Percentiles rank a stretch among this genome's conserved stretches.
phyloP scores from a whole-genome alignment of 2,329 filamentous ascomycete species.

The Trichoderma sp. region DNA sequence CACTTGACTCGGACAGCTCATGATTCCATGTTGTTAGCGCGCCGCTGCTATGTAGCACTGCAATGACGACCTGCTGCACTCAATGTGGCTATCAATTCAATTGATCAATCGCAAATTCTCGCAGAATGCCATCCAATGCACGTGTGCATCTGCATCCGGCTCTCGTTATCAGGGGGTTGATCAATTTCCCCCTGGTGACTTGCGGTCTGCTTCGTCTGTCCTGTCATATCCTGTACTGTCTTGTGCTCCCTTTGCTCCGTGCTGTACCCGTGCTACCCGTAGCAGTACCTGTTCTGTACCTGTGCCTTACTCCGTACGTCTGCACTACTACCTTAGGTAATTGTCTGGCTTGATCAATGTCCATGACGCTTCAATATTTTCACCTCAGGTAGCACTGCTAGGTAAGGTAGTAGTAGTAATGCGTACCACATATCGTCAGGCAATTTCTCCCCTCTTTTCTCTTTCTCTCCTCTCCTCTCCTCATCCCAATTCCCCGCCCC shows the following conservation, averaged over 20 bases:
- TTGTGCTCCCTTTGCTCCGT: background rate
- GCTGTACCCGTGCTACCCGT: background rate
- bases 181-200: slow-evolving; percentile 4
- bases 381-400: too few relatives aligned
- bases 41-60: background rate
- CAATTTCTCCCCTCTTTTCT: too few relatives aligned
- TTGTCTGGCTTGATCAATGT: background rate
- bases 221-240: background rate
- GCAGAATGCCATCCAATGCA: background rate
- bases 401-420: too few relatives aligned
- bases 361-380: background rate
- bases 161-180: background rate
- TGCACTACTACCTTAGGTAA: too few relatives aligned
- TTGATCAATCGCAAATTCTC: background rate
- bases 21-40: background rate
- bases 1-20: background rate
- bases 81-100: background rate
- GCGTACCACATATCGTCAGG: too few relatives aligned
- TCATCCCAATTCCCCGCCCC: background rate
- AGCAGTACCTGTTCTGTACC: background rate
- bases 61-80: background rate
- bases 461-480: background rate
- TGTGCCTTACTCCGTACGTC: background rate
- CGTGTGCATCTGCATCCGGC: background rate
- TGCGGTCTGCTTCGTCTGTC: slow-evolving; percentile 2